Base-by-base conservation (phyloP, 106 monocot species). In the Cymbidium sinense region DNA sequence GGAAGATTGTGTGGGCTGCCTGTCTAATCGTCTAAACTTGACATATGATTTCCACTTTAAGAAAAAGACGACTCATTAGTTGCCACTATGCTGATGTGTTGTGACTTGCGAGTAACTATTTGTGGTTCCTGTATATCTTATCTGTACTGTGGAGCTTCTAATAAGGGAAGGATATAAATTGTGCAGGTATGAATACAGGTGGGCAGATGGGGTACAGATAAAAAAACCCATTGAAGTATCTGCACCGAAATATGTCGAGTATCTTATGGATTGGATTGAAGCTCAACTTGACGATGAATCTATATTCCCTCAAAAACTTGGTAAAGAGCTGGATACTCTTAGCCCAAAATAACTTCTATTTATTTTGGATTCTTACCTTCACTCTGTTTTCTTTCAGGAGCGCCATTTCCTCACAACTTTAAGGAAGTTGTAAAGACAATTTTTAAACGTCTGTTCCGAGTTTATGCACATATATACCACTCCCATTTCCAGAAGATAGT, bases 221-320 rank as follows among this genome's bases (percentile, higher is more conserved):
- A 98, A 98, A 87, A 98, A 94, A 79, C 98, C 98, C 10, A 94
- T 98, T 70, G 94, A 98, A 88, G 98, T 94, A 64, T 98, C 98
- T 77, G 98, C 98, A 72, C 98, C 98, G 81, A 94, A 94, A 83
- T 98, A 98, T 86, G 98, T 98, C 47, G 98, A 98, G 76, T 98
- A 92, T 82, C 77, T 98, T 82, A 98, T 98, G 98, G 98, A 98
- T 27, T 98, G 98, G 98, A 98, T 98, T 87, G 98, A 98, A 89
- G 84, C 55, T 82, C 98, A 94, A 80, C 88, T 98, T 65, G 98
- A 98, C 76, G 85, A 98, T 77, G 98, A 98, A 84, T 94, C 98
- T 54, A 87, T 98, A 79, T 98, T 98, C 80, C 98, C 98, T 76
- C 94, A 98, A 73, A 92, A 76, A 79, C 91, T 98, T 61, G 98